Conservation (phyloP, 441 rosid genomes). For the Pelargonium australe region DNA sequence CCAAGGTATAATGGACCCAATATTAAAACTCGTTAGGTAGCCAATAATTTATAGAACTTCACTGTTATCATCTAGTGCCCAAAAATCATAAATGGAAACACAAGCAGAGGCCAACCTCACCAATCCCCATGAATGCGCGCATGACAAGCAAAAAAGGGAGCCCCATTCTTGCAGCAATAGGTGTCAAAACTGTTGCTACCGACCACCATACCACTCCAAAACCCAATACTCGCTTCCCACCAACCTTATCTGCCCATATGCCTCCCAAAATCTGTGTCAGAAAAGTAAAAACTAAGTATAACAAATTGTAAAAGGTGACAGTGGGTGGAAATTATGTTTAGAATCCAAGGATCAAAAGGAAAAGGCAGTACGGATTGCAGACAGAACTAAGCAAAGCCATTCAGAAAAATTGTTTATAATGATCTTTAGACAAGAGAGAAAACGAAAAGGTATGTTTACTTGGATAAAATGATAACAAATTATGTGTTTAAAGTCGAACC, state of each 20-base stretch:
- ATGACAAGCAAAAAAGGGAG: constrained; percentile 77
- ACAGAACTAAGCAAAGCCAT: background rate
- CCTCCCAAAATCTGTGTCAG: constrained; percentile 70
- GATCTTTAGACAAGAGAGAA: no score
- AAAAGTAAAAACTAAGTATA: constrained; percentile 19
- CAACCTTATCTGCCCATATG: constrained; percentile 94
- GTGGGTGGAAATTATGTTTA: background rate
- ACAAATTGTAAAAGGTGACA: constrained; percentile 5
- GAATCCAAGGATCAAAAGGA: background rate
- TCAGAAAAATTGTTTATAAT: constrained; percentile 1
- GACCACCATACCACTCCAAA: constrained; percentile 99
- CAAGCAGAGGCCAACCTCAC: constrained; percentile 58
- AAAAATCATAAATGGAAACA: background rate
- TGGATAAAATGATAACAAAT: background rate
- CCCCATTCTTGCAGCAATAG: constrained; percentile 85
- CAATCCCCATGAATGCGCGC: constrained; percentile 99
- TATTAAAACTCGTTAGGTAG: background rate
- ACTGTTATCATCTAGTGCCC: background rate
- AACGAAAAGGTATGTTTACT: background rate
- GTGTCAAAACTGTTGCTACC: constrained; percentile 83
- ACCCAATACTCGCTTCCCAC: constrained; percentile 87
- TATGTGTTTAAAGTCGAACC: constrained; percentile 32
- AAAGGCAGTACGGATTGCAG: background rate
- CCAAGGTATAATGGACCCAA: background rate
- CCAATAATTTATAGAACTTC: no score